Evolutionary conservation across 2,329 filamentous ascomycete species (phyloP), one percentile per base, ranked within the genome.

Genomic region (Exophiala sp.): DNA sequence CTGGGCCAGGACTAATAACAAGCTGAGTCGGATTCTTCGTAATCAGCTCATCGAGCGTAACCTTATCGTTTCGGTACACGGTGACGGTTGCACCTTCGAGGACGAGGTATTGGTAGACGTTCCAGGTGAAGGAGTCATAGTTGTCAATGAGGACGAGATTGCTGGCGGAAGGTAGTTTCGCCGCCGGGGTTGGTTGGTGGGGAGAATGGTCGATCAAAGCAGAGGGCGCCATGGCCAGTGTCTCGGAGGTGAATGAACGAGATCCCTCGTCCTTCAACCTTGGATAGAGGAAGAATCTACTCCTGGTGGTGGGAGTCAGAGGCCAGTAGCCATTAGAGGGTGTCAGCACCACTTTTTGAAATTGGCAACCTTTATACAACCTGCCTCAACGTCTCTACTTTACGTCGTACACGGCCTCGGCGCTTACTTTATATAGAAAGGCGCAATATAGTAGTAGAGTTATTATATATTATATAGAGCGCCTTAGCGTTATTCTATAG

Each of bases 51-150:
- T 95, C 82, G 3, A 98, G 70, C 0, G 85, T 84, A 60, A 97
- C 83, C 68, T 95, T 82, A 70, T 98, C 91, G 65, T 98, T 98
- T 62, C 93, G 82, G 70, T 83, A 86, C 16, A 98, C 93, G 2
- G 84, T 87, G 43, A 96, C 93, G 1, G 76, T 86, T 22, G 94
- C 93, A 24, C 93, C 93, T 68, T 97, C 93, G n/a, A 98, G 82
- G 5, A 91, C 85, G 1, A 98, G 81, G 64, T 98, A 98, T 69
- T 98, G 94, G 69, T 97, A 98, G 52, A 98, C 88, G 65, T 98
- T 98, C 88, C 90, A 98, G 52, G 91, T 96, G 69, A 98, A 98
- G 2, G 93, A 97, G 70, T 98, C 93, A 70, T 97, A 98, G 71
- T 98, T 98, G 76, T 98, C 93, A 63, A 98, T 96, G 57, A 98